Conservation (phyloP, 768 basidiomycete species). For the Pleurotus tuoliensis region DNA sequence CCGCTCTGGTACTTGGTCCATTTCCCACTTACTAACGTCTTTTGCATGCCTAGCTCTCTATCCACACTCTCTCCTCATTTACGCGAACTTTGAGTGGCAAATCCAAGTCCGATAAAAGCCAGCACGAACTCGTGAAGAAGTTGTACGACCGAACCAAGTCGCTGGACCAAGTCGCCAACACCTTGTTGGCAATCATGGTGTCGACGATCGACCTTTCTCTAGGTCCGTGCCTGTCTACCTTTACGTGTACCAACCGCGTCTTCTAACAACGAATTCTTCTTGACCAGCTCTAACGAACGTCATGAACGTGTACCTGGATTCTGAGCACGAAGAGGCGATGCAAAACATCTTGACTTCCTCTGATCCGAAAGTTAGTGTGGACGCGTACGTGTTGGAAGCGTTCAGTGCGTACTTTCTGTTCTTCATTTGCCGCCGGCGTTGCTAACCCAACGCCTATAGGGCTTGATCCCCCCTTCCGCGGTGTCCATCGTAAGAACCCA, state of each 20-base stretch:
- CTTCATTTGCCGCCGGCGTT: background rate
- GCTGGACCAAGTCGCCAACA: conserved; percentile 62
- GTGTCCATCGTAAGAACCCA: conserved; percentile 54
- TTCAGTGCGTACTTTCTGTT: conserved; percentile 47
- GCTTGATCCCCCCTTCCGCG: conserved; percentile 68
- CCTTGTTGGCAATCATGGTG: conserved; percentile 68
- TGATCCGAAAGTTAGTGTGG: conserved; percentile 34
- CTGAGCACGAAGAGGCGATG: conserved; percentile 36
- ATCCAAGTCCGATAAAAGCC: conserved; percentile 35
- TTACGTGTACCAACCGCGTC: background rate
- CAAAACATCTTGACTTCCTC: conserved; percentile 27
- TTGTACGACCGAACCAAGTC: conserved; percentile 54
- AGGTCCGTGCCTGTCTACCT: conserved; percentile 32
- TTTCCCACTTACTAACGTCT: too few species aligned
- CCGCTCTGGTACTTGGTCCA: too few species aligned
- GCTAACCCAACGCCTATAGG: conserved; percentile 35
- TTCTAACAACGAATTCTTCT: background rate
- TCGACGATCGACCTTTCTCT: conserved; percentile 67
- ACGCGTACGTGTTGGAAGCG: conserved; percentile 63
- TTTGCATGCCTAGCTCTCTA: conserved; percentile 24
- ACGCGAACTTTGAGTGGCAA: conserved; percentile 41
- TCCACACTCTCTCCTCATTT: conserved; percentile 40
- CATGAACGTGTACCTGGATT: conserved; percentile 60
- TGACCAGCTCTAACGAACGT: conserved; percentile 57
- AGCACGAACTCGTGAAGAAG: conserved; percentile 49